These are phyloP conservation scores for Erysiphe neolycopersici DNA, from an alignment of 2,329 filamentous ascomycete genomes.

Conservation along the genomic window DNA sequence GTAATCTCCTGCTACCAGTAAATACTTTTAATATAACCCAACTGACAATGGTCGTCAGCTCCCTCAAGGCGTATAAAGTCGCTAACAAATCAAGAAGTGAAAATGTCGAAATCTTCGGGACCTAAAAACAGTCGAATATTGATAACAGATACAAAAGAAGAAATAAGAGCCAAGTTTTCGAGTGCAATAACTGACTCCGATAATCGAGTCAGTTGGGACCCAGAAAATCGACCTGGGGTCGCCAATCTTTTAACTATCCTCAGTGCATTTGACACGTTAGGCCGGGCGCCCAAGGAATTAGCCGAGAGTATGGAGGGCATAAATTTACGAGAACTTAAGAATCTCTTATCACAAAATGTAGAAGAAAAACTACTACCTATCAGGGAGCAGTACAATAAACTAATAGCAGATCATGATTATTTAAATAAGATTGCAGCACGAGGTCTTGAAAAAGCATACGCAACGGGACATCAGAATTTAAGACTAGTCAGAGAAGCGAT, in stretches of 20 bases:
- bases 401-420: constrained; percentile 23
- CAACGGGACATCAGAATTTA: constrained; percentile 29
- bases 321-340: constrained; percentile 34
- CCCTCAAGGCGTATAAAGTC: constrained; percentile 76
- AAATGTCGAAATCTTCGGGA: constrained; percentile 83
- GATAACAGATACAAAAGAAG: constrained; percentile 40
- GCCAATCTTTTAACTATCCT: constrained; percentile 66
- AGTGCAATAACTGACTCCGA: constrained; percentile 50
- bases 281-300: constrained; percentile 17
- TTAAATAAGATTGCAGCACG: constrained; percentile 29
- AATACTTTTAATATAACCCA: background rate
- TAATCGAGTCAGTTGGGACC: constrained; percentile 45
- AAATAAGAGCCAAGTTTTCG: constrained; percentile 43
- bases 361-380: constrained; percentile 25
- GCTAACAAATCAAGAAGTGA: constrained; percentile 44
- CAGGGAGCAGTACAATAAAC: constrained; percentile 25
- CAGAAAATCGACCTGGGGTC: constrained; percentile 43
- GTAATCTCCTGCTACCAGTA: constrained; percentile 18
- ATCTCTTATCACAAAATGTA: constrained; percentile 31
- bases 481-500: constrained; percentile 17
- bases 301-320: constrained; percentile 16
- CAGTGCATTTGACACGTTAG: constrained; percentile 32
- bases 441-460: constrained; percentile 32
- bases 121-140: constrained; percentile 53
- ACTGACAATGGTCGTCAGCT: constrained; percentile 6